These are phyloP conservation scores for Neurospora sp. DNA, from an alignment of 495 filamentous ascomycete species.

Conservation along the genomic window DNA sequence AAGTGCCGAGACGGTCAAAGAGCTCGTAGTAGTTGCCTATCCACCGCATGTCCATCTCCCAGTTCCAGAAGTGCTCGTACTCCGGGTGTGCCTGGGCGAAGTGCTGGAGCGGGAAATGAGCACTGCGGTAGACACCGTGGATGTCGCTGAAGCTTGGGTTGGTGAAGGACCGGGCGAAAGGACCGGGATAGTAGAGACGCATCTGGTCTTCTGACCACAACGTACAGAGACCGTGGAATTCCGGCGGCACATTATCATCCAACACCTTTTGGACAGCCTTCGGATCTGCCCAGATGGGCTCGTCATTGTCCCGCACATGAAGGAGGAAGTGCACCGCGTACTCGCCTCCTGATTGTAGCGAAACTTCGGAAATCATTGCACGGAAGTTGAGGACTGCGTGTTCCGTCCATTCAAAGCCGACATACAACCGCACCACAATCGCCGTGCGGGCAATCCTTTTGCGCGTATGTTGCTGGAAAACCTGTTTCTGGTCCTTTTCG, in stretches of 20 bases:
- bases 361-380: conserved; percentile 67
- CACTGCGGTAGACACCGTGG: conserved; percentile 83
- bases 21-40: conserved; percentile 91
- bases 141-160: conserved; percentile 52
- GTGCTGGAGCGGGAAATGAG: conserved; percentile 83
- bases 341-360: conserved; percentile 63
- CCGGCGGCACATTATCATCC: conserved; percentile 63
- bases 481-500: background rate
- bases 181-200: conserved; percentile 69
- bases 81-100: conserved; percentile 85
- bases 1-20: conserved; percentile 61
- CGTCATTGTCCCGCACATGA: conserved; percentile 58
- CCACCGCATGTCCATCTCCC: conserved; percentile 94
- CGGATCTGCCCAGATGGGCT: conserved; percentile 53
- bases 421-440: conserved; percentile 62
- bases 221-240: conserved; percentile 78
- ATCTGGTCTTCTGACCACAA: conserved; percentile 95
- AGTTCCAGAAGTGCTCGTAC: conserved; percentile 95
- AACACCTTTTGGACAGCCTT: conserved; percentile 48
- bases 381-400: conserved; percentile 65
- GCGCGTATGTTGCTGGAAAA: conserved; percentile 9
- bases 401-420: conserved; percentile 55
- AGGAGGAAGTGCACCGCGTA: conserved; percentile 74
- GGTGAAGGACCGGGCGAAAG: conserved; percentile 56
- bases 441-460: conserved; percentile 51